Base-by-base conservation (phyloP, 1,284 basidiomycete genomes). In the Apiotrichum siamense region DNA sequence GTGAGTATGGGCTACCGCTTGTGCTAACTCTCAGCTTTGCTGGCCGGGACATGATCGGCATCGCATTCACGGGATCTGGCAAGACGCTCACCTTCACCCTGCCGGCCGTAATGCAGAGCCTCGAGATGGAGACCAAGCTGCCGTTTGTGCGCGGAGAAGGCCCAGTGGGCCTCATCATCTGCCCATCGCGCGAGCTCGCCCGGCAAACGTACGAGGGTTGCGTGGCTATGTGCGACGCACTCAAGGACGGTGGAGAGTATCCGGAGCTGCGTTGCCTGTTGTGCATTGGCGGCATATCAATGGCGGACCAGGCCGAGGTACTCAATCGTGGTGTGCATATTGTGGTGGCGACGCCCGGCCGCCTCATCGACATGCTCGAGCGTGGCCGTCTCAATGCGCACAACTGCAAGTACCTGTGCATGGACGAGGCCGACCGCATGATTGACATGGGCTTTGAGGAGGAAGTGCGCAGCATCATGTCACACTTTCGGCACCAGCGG, bases 391-490 rank as follows among this genome's bases (percentile, higher is more conserved):
- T 98, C 64, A 89, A 85, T 2, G 86, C 97, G 61, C 86, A 90
- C 54, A 86, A 86, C 61, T 93, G 89, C 82, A 89, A 88, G 75
- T 97, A 86, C 71, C 77, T 98, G 5, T 97, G 93, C 69, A 90
- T 99, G 83, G 96, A 99, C 75, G 96, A 99, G 75, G 96, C 96
- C 1, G 96, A 98, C 75, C 79, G 96, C 46, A 98, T 99, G 96
- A 94, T 99, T 59, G 96, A 98, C 67, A 80, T 97, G 72, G 96
- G 94, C 0, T 99, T 99, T 64, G 96, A 98, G 73, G 96, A 98
- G 51, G 94, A 98, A 65, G 92, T 99, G 25, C 80, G 94, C 52
- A 94, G 92, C 66, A 96, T 99, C 65, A 97, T 98, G 90, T 91
- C 87, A 61, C 97, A 90, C 73, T 97, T 97, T 80, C 93, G 88